Evolutionary conservation across 352 stramenopile species (phyloP).

Genomic region (Pythium phragmiticola): DNA sequence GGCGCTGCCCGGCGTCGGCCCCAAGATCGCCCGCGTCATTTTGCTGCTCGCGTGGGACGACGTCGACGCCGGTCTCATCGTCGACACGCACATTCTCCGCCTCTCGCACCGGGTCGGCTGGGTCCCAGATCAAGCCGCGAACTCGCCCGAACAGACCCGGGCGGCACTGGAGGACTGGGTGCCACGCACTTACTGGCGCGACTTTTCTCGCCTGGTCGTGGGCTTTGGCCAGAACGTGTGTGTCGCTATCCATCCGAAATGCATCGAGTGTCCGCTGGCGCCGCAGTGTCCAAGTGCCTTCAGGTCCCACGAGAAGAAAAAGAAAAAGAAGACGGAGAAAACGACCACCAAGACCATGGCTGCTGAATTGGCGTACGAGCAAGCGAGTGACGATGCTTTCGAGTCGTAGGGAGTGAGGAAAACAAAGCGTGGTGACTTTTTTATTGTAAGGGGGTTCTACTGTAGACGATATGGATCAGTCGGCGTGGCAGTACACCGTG

Average conservation of each 20-base stretch:
- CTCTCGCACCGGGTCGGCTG: slow-evolving; percentile 62
- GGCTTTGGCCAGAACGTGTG: slow-evolving; percentile 76
- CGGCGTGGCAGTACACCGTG: slow-evolving; percentile 30
- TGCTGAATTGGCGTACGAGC: neutral
- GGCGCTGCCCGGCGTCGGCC: slow-evolving; percentile 59
- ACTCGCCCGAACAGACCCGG: slow-evolving; percentile 48
- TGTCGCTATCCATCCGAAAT: slow-evolving; percentile 52
- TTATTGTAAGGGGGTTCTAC: slow-evolving; percentile 1
- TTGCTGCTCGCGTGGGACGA: slow-evolving; percentile 59
- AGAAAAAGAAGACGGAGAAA: neutral
- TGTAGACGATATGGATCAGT: neutral
- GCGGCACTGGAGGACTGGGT: slow-evolving; percentile 63
- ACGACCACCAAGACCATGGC: too few species aligned
- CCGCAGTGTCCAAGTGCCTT: slow-evolving; percentile 53
- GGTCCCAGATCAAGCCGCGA: slow-evolving; percentile 22
- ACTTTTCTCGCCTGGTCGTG: slow-evolving; percentile 62
- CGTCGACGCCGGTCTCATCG: slow-evolving; percentile 60
- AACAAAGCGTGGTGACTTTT: neutral
- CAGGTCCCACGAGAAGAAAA: slow-evolving; percentile 9
- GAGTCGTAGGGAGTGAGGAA: too few species aligned
- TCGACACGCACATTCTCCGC: slow-evolving; percentile 81
- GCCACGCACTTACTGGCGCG: slow-evolving; percentile 50
- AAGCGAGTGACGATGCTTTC: slow-evolving; percentile 1
- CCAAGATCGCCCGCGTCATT: slow-evolving; percentile 74
- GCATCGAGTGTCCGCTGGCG: slow-evolving; percentile 51